phyloP scores from a whole-genome alignment of 2,329 filamentous ascomycete genomes.

The Achaetomium macrosporum region DNA sequence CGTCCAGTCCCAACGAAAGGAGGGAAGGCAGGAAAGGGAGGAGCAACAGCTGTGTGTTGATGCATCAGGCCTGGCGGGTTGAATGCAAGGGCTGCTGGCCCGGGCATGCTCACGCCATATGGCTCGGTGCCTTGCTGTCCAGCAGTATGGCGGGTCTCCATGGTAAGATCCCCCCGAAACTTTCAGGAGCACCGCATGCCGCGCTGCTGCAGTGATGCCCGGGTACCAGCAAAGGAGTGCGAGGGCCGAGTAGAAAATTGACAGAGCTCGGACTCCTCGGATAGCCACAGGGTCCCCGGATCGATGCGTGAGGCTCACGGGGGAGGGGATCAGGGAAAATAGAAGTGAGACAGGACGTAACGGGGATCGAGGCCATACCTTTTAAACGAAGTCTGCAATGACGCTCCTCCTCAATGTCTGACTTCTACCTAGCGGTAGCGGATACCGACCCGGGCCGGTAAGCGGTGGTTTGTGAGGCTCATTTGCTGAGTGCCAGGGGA shows the following conservation, averaged over 20 bases:
- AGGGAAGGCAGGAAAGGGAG: conserved; percentile 2
- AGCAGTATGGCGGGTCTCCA: conserved; percentile 10
- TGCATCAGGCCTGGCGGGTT: conserved; percentile 1
- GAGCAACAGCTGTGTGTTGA: conserved; percentile 2
- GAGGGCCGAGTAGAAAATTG: background rate
- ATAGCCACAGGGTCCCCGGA: conserved; percentile 9
- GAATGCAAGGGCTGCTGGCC: conserved; percentile 7
- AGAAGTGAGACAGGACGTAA: conserved; percentile 13
- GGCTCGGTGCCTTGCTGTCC: conserved; percentile 15
- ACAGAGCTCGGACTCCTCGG: conserved; percentile 11
- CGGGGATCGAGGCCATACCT: conserved; percentile 12
- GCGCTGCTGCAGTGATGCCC: background rate
- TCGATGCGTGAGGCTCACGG: background rate
- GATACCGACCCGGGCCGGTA: conserved; percentile 44
- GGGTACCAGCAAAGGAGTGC: background rate
- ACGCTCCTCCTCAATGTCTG: conserved; percentile 53
- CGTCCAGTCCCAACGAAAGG: background rate
- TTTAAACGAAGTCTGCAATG: conserved; percentile 56
- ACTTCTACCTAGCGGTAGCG: conserved; percentile 31
- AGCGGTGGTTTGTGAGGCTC: conserved; percentile 48
- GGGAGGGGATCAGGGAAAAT: background rate
- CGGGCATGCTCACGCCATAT: conserved; percentile 11
- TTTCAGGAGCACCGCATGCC: conserved; percentile 3
- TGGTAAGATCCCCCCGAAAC: background rate
- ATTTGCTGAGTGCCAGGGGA: conserved; percentile 29